Evolutionary conservation across 352 stramenopile genomes (phyloP), one percentile per base, ranked within the genome.

Genomic region (Phytopythium sindhum): DNA sequence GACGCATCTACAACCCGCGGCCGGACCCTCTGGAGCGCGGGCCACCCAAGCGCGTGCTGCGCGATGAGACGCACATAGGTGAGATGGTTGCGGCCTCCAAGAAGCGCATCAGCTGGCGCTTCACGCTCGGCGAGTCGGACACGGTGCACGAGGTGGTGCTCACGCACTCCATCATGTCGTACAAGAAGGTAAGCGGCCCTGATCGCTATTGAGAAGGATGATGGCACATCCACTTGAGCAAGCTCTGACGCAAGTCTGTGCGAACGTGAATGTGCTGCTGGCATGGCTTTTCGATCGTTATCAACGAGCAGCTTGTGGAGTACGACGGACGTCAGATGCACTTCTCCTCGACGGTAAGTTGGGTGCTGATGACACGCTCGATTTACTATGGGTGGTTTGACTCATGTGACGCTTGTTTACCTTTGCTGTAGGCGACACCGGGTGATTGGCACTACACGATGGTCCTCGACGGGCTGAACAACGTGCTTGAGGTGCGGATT

Each of bases 241-340:
- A 21, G 41, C 4, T 24, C 41, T 47, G 3, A 47, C 26, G 12
- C 19, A 58, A 4, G 26, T n/a, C 23, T 35, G 17, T 44, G 48
- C 0, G 12, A 35, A 35, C 11, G 28, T 57, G 8, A 21, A 4
- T 37, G 28, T 56, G 50, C 8, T 6, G 45, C 48, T 55, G 26
- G 48, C 21, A 23, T 45, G 17, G 1, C 41, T 45, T 21, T 15
- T 5, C 10, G 17, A 10, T 45, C 4, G 7, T 23, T 17, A 35
- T 56, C 24, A 11, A 11, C 50, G 4, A 1, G 31, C 55, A 91
- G 82, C 62, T 89, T 15, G 72, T 93, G 56, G 79, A 92, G 66
- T 95, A 84, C 62, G 84, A 93, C 58, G 84, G 86, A 1, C 75
- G 81, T 2, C 84, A 93, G 60, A 86, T 93, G 74, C 86, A 95